Evolutionary conservation across 2,329 filamentous ascomycete genomes (phyloP), one percentile per base, ranked within the genome.

Genomic region (Diaporthe sp.): DNA sequence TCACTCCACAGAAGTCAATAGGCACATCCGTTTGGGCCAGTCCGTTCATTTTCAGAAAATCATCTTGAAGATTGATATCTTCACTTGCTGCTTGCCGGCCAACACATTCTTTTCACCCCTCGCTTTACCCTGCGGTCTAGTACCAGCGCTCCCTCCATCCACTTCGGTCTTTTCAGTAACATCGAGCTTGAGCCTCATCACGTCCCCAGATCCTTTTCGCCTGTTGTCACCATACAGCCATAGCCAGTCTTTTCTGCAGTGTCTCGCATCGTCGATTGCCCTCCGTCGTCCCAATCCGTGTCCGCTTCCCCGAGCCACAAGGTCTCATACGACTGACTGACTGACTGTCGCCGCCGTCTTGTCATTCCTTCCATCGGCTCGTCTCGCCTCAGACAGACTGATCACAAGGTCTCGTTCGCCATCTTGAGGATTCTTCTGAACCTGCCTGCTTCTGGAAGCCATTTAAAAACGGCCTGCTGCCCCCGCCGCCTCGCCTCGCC

Each of bases 331-430:
- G 62, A 55, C 62, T 68, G 62, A 55, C 62, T 68, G 62, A 55
- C 62, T 68, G 31, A 67, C 67, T 57, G 73, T 62, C 74, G 74
- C 77, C 73, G 71, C 72, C 75, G 75, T 72, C 73, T 75, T 75
- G 79, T 79, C 78, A 79, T 76, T 77, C 79, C 75, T 70, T 76
- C 73, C 73, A 74, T 75, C 75, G 73, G 70, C 75, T 49, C 61
- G 31, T 68, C 55, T 77, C 68, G 68, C 77, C 72, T 72, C 73
- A 75, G 73, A 77, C 73, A 75, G 73, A 77, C 78, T 39, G 58
- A 65, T 42, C 46, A 65, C 71, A 46, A 72, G 34, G 44, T 55
- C 46, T 51, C 46, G 58, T 57, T 44, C 58, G 8, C 61, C 34
- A 34, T 61, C 34, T 65, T 62, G 65, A 42, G 65, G 22, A 69